These are phyloP conservation scores for Myxozyma kluyveri DNA, from an alignment of 805 yeast species.

Conservation along the genomic window DNA sequence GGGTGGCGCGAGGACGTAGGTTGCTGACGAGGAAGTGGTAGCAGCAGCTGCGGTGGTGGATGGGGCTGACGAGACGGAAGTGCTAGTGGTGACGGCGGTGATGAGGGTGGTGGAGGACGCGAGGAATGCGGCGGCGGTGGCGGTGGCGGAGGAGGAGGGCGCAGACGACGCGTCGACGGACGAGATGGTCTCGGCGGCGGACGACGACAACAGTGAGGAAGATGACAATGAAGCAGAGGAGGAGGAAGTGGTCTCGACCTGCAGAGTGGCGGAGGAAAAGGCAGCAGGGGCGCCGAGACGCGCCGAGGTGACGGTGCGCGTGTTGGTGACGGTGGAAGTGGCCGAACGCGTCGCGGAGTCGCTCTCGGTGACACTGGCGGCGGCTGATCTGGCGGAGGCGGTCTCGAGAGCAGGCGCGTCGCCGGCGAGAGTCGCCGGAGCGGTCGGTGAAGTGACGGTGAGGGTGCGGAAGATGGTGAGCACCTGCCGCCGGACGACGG, in stretches of 20 bases:
- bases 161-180: not conserved
- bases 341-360: conserved; percentile 1
- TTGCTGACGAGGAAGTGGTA: not conserved
- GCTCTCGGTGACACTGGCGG: too few relatives aligned
- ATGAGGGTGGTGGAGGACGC: not conserved
- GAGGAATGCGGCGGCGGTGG: not conserved
- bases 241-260: conserved; percentile 4
- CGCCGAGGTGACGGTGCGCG: too few relatives aligned
- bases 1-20: conserved; percentile 39
- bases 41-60: not conserved
- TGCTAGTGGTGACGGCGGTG: conserved; percentile 69
- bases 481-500: conserved; percentile 23
- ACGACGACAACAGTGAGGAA: conserved; percentile 3
- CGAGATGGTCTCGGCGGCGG: conserved; percentile 1
- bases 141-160: not conserved
- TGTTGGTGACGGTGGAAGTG: not conserved
- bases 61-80: conserved; percentile 50
- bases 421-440: conserved; percentile 9
- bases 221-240: conserved; percentile 13
- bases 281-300: too few relatives aligned
- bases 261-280: conserved; percentile 1
- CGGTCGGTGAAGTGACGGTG: conserved; percentile 19
- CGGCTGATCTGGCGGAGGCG: conserved; percentile 1
- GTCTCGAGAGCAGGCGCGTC: too few relatives aligned
- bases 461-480: conserved; percentile 21